A percentile compares a stretch with the other conserved stretches of the same genome.
phyloP scores from a whole-genome alignment of 2,329 filamentous ascomycete species.

The Eutypa lata region DNA sequence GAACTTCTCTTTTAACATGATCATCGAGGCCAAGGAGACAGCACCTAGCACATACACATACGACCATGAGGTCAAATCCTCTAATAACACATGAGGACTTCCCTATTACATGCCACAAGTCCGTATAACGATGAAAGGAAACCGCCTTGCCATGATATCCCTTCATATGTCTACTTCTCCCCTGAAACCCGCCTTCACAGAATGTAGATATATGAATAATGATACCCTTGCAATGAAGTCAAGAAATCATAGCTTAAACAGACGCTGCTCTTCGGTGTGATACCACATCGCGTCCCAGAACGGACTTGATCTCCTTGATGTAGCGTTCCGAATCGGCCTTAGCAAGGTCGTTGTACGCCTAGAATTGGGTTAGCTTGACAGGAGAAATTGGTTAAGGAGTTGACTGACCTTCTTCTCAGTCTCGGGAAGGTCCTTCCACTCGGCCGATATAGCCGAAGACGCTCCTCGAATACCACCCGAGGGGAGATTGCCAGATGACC shows the following conservation, averaged over 20 bases:
- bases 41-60: too few species aligned
- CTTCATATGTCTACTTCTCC: too few species aligned
- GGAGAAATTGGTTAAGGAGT: neutral
- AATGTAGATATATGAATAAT: too few species aligned
- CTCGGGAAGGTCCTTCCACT: conserved; percentile 43
- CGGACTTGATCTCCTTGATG: conserved; percentile 22
- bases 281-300: conserved; percentile 14
- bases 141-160: too few species aligned
- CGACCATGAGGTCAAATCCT: too few species aligned
- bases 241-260: neutral
- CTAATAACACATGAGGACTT: too few species aligned
- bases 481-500: conserved; percentile 27
- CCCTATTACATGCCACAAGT: too few species aligned
- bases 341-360: conserved; percentile 34
- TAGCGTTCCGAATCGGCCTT: conserved; percentile 28
- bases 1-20: too few species aligned
- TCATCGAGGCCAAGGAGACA: too few species aligned
- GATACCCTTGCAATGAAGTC: neutral
- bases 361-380: conserved; percentile 14
- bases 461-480: too few species aligned
- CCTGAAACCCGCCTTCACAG: too few species aligned
- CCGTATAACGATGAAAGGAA: too few species aligned
- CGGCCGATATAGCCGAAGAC: conserved; percentile 24
- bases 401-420: conserved; percentile 41
- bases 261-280: neutral